These are phyloP conservation scores for Chiua virens DNA, from an alignment of 768 basidiomycete genomes.

Conservation along the genomic window DNA sequence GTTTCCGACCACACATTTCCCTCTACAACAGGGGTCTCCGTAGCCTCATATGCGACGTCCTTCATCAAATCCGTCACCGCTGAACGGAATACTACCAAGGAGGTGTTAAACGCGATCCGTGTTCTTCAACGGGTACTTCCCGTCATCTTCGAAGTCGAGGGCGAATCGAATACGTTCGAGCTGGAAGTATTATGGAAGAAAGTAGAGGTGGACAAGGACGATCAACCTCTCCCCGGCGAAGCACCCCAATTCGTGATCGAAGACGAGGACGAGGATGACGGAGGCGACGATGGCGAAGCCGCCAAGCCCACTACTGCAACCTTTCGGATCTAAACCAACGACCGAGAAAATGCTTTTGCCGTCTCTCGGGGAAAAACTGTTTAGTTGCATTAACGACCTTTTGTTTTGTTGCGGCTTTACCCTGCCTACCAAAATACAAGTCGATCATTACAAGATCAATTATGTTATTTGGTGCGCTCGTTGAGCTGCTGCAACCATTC, in stretches of 20 bases:
- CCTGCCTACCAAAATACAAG: slow-evolving; percentile 72
- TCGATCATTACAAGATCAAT: slow-evolving; percentile 79
- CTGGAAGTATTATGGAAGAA: slow-evolving; percentile 81
- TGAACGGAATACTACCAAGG: slow-evolving; percentile 73
- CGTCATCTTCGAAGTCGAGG: slow-evolving; percentile 81
- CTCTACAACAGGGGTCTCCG: slow-evolving; percentile 50
- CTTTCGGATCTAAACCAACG: slow-evolving; percentile 27
- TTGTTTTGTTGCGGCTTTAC: slow-evolving; percentile 95
- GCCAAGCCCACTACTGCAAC: slow-evolving; percentile 15
- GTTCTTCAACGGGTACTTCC: slow-evolving; percentile 88
- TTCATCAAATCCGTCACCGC: slow-evolving; percentile 59
- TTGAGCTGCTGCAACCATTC: slow-evolving; percentile 1
- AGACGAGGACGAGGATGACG: slow-evolving; percentile 62
- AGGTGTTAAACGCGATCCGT: slow-evolving; percentile 90
- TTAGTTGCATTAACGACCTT: slow-evolving; percentile 79
- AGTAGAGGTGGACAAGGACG: slow-evolving; percentile 45
- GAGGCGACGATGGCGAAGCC: slow-evolving; percentile 40
- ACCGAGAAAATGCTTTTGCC: slow-evolving; percentile 54
- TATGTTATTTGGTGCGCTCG: slow-evolving; percentile 81
- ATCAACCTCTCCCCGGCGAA: slow-evolving; percentile 25
- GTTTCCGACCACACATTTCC: slow-evolving; percentile 83
- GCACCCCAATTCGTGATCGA: slow-evolving; percentile 84
- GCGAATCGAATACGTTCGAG: slow-evolving; percentile 73
- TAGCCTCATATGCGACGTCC: slow-evolving; percentile 67
- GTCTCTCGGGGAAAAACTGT: slow-evolving; percentile 79